phyloP scores from a whole-genome alignment of 1,139 yeast species.

The Sugiyamaella neomexicana region DNA sequence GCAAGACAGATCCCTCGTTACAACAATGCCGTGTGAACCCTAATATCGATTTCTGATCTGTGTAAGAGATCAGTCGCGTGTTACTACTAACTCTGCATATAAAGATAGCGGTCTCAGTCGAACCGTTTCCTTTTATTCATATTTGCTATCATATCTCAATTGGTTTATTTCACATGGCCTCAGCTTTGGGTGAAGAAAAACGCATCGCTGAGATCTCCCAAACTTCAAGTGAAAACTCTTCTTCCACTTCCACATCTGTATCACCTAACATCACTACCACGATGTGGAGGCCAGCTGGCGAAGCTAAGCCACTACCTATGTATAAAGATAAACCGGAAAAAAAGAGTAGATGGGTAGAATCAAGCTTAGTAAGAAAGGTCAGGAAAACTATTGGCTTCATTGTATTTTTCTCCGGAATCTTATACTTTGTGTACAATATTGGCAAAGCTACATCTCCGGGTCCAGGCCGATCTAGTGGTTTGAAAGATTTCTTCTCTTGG shows the following conservation, averaged over 20 bases:
- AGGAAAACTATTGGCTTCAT: slow-evolving; percentile 20
- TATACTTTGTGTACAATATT: slow-evolving; percentile 29
- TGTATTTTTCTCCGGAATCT: slow-evolving; percentile 23
- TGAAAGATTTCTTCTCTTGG: not conserved
- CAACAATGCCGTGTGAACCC: slow-evolving; percentile 3
- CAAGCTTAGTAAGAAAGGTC: slow-evolving; percentile 10
- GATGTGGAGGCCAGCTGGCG: slow-evolving; percentile 15
- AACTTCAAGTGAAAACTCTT: not conserved
- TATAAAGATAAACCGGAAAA: slow-evolving; percentile 41
- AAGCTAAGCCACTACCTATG: slow-evolving; percentile 31
- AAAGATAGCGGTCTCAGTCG: not conserved
- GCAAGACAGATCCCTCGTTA: not conserved
- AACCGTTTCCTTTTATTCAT: not conserved
- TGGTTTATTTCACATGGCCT: slow-evolving; percentile 2
- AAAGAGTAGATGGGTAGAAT: slow-evolving; percentile 21
- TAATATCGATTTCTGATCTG: not conserved
- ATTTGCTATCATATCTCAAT: not conserved
- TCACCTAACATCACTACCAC: slow-evolving; percentile 9
- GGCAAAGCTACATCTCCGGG: slow-evolving; percentile 22
- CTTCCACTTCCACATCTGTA: slow-evolving; percentile 13
- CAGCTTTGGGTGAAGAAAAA: not conserved
- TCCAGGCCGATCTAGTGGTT: not conserved
- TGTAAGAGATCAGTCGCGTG: slow-evolving; percentile 1
- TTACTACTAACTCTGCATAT: not conserved
- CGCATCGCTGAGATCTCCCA: not conserved